Evolutionary conservation across 139 green algal species (phyloP), one percentile per base, ranked within the genome.

Genomic region (Auxenochlorella protothecoides): DNA sequence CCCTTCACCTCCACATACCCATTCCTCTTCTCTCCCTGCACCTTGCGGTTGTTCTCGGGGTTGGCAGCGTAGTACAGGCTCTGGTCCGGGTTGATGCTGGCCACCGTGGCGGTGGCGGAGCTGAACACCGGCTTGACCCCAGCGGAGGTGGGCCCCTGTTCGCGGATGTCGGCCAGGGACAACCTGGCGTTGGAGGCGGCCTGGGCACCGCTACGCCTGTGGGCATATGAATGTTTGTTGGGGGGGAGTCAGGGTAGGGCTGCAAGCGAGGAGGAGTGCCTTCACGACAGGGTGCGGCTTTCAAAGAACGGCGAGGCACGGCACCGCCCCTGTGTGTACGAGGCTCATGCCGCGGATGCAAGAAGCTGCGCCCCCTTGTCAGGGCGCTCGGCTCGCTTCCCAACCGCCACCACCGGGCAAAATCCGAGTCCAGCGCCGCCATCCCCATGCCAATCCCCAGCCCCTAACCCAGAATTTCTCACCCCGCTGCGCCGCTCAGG

Each of bases 31-130:
- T 3, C 27, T 44, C 27, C 27, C 27, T 44, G 15, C 55, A 93
- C 89, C 85, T 97, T 97, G 59, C 81, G 80, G 74, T 90, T 90
- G 76, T 87, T 93, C 56, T 92, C 88, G 15, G 88, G 90, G 82
- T 86, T 85, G 57, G 91, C 90, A 27, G 89, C 70, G 80, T 96
- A 96, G 74, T 86, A 93, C 76, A 97, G 77, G 27, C 66, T 79
- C 77, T 92, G 79, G 9, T 92, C 81, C 5, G 79, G 63, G 71
- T 89, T 86, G 72, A 92, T 85, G 61, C 70, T 52, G 2, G 81
- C 75, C 11, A 92, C 72, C 3, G 71, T 79, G 55, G 68, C 75
- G 11, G 51, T 63, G 64, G 59, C 67, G 5, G 71, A 72, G 5
- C 65, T 53, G 61, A 83, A 81, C 9, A 55, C 11, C 15, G 79